Conservation (phyloP, 2,329 filamentous ascomycete species). For the Colletotrichum salicis region DNA sequence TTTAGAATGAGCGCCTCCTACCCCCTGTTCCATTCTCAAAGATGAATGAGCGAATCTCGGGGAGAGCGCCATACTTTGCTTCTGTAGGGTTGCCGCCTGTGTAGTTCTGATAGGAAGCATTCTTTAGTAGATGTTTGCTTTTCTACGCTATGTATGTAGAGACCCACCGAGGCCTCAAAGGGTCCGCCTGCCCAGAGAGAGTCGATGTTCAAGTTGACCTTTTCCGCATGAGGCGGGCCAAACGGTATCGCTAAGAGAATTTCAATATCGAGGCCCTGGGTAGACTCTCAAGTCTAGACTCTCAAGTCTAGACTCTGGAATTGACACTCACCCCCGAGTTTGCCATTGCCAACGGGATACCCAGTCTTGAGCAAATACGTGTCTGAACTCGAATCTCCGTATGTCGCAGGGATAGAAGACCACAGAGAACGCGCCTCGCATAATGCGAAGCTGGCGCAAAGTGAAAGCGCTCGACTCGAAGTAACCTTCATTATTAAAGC, state of each 20-base stretch:
- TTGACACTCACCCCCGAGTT: conserved; percentile 49
- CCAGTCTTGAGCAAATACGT: conserved; percentile 44
- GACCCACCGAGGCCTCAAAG: conserved; percentile 52
- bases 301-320: not conserved
- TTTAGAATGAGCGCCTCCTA: conserved; percentile 29
- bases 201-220: conserved; percentile 58
- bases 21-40: conserved; percentile 61
- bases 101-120: conserved; percentile 46
- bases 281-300: not conserved
- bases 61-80: conserved; percentile 47
- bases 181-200: conserved; percentile 62
- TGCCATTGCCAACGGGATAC: conserved; percentile 61
- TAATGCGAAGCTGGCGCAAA: not conserved
- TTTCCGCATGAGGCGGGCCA: conserved; percentile 54
- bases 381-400: conserved; percentile 13
- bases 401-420: conserved; percentile 24
- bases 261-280: not conserved
- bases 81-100: conserved; percentile 57
- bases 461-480: not conserved
- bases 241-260: conserved; percentile 50
- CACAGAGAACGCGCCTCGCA: conserved; percentile 23
- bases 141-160: not conserved
- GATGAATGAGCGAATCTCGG: conserved; percentile 56
- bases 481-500: not conserved
- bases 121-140: not conserved